Conservation (phyloP, 331 rosid genomes). For the Quercus lobata region DNA sequence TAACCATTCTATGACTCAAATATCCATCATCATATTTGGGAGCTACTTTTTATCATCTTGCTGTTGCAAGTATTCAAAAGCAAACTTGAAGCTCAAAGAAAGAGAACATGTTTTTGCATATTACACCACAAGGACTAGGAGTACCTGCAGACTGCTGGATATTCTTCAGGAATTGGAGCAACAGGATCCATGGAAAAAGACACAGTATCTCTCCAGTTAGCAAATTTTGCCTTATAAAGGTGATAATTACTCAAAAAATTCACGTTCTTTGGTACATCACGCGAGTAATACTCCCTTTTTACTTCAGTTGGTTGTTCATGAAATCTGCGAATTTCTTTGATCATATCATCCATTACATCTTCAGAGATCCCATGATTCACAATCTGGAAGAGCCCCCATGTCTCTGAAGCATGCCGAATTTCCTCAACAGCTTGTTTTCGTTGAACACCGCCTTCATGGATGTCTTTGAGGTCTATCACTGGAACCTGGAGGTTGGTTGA, state of each 20-base stretch:
- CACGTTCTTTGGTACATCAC: not conserved
- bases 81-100: no score
- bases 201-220: slow-evolving; percentile 29
- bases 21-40: no score
- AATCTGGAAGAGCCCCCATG: slow-evolving; percentile 32
- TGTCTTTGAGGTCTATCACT: slow-evolving; percentile 19
- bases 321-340: slow-evolving; percentile 16
- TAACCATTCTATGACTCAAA: no score
- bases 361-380: slow-evolving; percentile 37
- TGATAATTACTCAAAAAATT: slow-evolving; percentile 14
- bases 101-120: no score
- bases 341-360: slow-evolving; percentile 19
- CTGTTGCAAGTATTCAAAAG: no score
- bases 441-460: not conserved
- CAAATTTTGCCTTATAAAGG: not conserved
- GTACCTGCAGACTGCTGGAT: slow-evolving; percentile 26
- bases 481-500: slow-evolving; percentile 9
- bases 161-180: slow-evolving; percentile 17
- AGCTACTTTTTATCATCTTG: no score
- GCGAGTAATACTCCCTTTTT: slow-evolving; percentile 17
- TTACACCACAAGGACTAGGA: no score
- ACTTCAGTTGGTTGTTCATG: slow-evolving; percentile 22
- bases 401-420: slow-evolving; percentile 23
- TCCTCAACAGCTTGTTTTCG: not conserved
- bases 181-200: slow-evolving; percentile 2